Base-by-base conservation (phyloP, 2,329 filamentous ascomycete species). In the Cadophora luteo-olivacea region DNA sequence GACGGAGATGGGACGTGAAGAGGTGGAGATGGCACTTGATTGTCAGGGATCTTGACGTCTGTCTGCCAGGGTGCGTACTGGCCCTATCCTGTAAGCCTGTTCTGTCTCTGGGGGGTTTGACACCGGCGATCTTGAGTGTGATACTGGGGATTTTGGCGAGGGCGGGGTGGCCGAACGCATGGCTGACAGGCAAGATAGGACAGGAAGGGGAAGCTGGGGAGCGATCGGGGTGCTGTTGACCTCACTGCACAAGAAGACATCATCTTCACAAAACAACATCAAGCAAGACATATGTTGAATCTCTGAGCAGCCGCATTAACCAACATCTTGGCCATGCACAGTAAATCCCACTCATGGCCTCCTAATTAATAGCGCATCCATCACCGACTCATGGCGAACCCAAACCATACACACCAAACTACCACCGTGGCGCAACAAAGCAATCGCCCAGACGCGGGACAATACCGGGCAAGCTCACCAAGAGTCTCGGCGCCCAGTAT, bases 131-230 rank as follows among this genome's bases (percentile, higher is more conserved):
- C 45, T 22, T 22, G 6, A 49, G 8, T 49, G 19, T 49, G 45
- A 22, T 22, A 8, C 64, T 60, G 64, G 64, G 64, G 52, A 51
- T 65, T 29, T 65, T 60, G 22, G 64, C 64, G 61, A 29, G 60
- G 62, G 64, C 64, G 61, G 60, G 36, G 62, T 25, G 51, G 12
- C 49, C 25, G 51, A 57, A 64, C 49, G 51, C 51, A 54, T 54
- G 29, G 29, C 29, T 29, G 29, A 29, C 29, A 29, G 29, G 29
- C 29, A 29, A 29, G 29, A n/a, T 12, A 16, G 6, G 33, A n/a
- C 32, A 38, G 14, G 45, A 38, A 52, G 48, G 48, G 62, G 41
- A 62, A 58, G 45, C 38, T 29, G 41, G 52, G 38, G 22, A 38
- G 8, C 14, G 14, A n/a, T 33, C 25, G 11, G 8, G 24, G 14